A percentile compares a stretch with the other conserved stretches of the same genome.
phyloP scores from a whole-genome alignment of 345 rosid species.

The Eucalyptus tenuipes region DNA sequence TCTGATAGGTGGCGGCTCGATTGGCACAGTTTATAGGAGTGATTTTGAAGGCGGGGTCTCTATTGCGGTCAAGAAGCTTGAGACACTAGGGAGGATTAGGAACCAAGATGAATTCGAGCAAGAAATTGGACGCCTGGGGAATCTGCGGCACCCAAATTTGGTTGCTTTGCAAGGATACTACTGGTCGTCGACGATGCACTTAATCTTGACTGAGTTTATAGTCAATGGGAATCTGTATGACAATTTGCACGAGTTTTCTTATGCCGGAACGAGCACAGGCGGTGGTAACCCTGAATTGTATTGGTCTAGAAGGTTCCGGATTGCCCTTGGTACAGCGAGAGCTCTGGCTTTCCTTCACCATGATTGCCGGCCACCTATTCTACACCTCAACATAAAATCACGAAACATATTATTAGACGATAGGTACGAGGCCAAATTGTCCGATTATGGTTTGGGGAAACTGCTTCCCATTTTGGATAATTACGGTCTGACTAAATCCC shows the following conservation, averaged over 20 bases:
- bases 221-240: slow-evolving; percentile 73
- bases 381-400: slow-evolving; percentile 90
- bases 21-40: slow-evolving; percentile 76
- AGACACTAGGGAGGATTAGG: slow-evolving; percentile 75
- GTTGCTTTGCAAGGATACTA: slow-evolving; percentile 84
- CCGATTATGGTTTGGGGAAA: slow-evolving; percentile 78
- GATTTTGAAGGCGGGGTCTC: slow-evolving; percentile 82
- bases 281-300: slow-evolving; percentile 45
- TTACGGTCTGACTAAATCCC: slow-evolving; percentile 57
- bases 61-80: slow-evolving; percentile 92
- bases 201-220: slow-evolving; percentile 65
- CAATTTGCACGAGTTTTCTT: slow-evolving; percentile 46
- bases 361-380: slow-evolving; percentile 79
- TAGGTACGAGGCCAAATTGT: slow-evolving; percentile 60
- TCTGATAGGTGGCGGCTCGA: slow-evolving; percentile 75
- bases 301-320: slow-evolving; percentile 83
- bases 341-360: slow-evolving; percentile 90
- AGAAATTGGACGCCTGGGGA: slow-evolving; percentile 68
- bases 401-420: slow-evolving; percentile 77
- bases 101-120: slow-evolving; percentile 91
- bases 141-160: slow-evolving; percentile 60
- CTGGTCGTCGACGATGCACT: slow-evolving; percentile 78
- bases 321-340: slow-evolving; percentile 79
- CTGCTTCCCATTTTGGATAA: slow-evolving; percentile 79
- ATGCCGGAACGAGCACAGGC: slow-evolving; percentile 56